Evolutionary conservation across 2,329 filamentous ascomycete genomes (phyloP), one percentile per base, ranked within the genome.

Genomic region (Gliomastix tumulicola): DNA sequence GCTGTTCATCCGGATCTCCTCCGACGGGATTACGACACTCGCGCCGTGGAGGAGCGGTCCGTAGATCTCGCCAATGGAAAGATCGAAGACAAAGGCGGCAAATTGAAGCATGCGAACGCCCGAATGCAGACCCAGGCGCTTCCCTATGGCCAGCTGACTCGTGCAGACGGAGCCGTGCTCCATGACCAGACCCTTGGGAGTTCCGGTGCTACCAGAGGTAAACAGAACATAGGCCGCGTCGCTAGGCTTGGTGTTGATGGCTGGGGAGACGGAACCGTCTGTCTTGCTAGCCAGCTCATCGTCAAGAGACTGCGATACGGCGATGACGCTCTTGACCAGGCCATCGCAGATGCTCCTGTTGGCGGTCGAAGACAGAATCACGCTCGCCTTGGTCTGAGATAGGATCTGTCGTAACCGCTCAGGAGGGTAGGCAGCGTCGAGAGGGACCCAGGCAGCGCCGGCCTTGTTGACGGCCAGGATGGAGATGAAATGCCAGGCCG

Each of bases 311-410:
- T n/a, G n/a, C n/a, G n/a, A 27, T 27, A 9, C 9, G 23, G 23
- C 23, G 23, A 27, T n/a, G 23, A 27, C n/a, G 10, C n/a, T n/a
- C n/a, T n/a, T n/a, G n/a, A 27, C n/a, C n/a, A n/a, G n/a, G 10
- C 9, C 10, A 27, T 27, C 23, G 23, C 9, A 27, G 10, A 27
- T n/a, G n/a, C n/a, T n/a, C n/a, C n/a, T n/a, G n/a, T 47, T 21
- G 6, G 18, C 12, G 13, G 23, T 12, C 9, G 36, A 34, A n/a
- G 31, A 12, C 13, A 38, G 20, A 17, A 69, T 71, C 3, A 85
- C 85, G 19, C 69, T 73, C 2, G 38, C 25, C 21, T 23, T 9
- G 15, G 34, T 40, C 18, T 40, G 25, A 3, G 27, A 12, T 19
- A 32, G 17, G 25, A 40, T 37, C 5, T 38, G 28, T 11, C 25